A percentile compares a stretch with the other conserved stretches of the same genome.
Conservation (phyloP, 225 moss, liverwort and hornwort genomes). For the Climacium dendroides region DNA sequence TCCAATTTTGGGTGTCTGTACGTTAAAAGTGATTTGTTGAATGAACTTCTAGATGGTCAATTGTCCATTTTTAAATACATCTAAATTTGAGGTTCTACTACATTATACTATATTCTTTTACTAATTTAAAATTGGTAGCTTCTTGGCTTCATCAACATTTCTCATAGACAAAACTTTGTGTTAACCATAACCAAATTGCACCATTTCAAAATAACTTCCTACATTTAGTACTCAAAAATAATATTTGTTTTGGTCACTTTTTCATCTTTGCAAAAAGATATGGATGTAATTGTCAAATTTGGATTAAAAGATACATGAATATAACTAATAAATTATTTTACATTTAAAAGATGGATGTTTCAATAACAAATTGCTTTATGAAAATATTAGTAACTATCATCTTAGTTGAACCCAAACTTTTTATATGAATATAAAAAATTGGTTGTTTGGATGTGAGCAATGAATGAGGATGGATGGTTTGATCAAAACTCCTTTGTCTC, state of each 20-base stretch:
- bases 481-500: neutral
- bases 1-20: neutral
- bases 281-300: neutral
- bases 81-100: neutral
- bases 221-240: neutral
- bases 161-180: neutral
- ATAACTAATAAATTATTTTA: neutral
- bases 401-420: too few relatives aligned
- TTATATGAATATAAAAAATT: too few relatives aligned
- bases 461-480: neutral
- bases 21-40: neutral
- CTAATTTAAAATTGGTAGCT: neutral
- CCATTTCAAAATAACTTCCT: neutral
- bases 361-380: neutral
- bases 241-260: rapidly evolving
- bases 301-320: neutral
- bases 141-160: neutral
- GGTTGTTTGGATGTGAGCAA: neutral
- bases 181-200: neutral
- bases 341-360: neutral
- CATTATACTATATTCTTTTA: neutral
- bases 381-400: neutral
- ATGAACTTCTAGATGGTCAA: neutral
- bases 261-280: neutral
- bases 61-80: neutral